Evolutionary conservation across 2,329 filamentous ascomycete species (phyloP), one percentile per base, ranked within the genome.

Genomic region (Alternaria dauci): DNA sequence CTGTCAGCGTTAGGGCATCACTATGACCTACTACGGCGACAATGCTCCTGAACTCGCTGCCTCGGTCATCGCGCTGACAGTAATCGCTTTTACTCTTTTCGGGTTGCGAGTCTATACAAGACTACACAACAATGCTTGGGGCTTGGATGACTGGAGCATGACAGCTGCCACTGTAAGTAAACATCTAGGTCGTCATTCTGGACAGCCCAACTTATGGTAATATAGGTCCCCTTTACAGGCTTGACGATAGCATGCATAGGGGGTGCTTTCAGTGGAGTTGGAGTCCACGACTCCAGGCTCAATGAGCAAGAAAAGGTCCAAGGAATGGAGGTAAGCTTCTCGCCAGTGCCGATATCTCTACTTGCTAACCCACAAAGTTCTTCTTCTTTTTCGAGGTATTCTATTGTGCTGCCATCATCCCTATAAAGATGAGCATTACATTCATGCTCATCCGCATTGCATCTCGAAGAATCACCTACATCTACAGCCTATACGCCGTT

Each of bases 391-490:
- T 59, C 18, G 57, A 59, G 28, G 52, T 56, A 8, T 59, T 56
- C 20, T 59, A 59, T 25, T 59, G 57, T 26, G 46, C 57, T 3
- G 57, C 57, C 6, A 59, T 59, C 28, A 59, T 59, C 16, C 57
- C 57, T 7, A 56, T 59, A 25, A 59, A 59, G n/a, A 47, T 59
- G n/a, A 59, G 57, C n/a, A 59, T 56, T 11, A 56, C 57, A 5
- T 59, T 59, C 39, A 59, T 59, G 57, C 57, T 56, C 38, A 59
- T 59, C 14, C 57, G 57, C 8, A 56, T 59, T 25, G 57, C 57
- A 12, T 59, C 57, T 4, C 44, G 52, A 16, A 59, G 46, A 39
- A 44, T 28, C 5, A 9, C 18, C 18, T 59, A 56, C 26, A 51
- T 59, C 11, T 59, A 46, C 57, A 56, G 52, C 39, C 32, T 59